A percentile compares a stretch with the other conserved stretches of the same genome.
These are phyloP conservation scores for Hydnomerulius pinastri DNA, from an alignment of 768 basidiomycete genomes.

Conservation along the genomic window DNA sequence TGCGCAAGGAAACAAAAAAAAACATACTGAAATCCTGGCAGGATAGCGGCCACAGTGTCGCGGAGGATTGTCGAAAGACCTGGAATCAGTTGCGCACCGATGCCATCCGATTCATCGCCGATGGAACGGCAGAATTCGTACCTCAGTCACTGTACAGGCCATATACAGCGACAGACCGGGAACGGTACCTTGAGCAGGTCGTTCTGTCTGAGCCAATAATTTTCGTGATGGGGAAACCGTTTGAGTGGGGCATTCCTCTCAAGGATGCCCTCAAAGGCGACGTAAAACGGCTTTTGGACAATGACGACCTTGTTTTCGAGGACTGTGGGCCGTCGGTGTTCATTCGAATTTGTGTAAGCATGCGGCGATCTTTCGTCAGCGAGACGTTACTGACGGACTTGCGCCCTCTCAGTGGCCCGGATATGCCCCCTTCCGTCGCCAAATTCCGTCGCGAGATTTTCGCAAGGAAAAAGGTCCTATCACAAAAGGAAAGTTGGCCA, in stretches of 20 bases:
- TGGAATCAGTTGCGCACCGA: constrained; percentile 13
- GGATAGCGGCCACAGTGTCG: constrained; percentile 3
- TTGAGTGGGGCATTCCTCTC: constrained; percentile 61
- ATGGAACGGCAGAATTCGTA: constrained; percentile 47
- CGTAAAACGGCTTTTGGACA: constrained; percentile 51
- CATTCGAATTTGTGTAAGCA: constrained; percentile 62
- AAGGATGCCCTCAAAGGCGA: constrained; percentile 59
- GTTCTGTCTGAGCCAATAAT: constrained; percentile 60
- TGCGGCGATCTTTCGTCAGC: not conserved
- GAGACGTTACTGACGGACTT: not conserved
- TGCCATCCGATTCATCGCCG: constrained; percentile 25
- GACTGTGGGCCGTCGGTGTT: constrained; percentile 73
- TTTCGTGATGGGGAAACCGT: constrained; percentile 54
- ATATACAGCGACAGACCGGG: constrained; percentile 67
- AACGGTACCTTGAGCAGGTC: constrained; percentile 71
- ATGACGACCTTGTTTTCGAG: constrained; percentile 62
- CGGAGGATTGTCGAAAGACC: constrained; percentile 14
- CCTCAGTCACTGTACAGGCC: constrained; percentile 72
- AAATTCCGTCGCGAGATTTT: constrained; percentile 76
- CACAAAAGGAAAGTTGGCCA: constrained; percentile 67
- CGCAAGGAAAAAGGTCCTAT: constrained; percentile 72
- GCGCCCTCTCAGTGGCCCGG: constrained; percentile 65
- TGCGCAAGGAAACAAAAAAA: too few species aligned
- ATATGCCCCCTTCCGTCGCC: constrained; percentile 68
- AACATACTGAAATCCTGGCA: not conserved